Evolutionary conservation across 345 rosid species (phyloP).

Genomic region (Cardamine occulta): DNA sequence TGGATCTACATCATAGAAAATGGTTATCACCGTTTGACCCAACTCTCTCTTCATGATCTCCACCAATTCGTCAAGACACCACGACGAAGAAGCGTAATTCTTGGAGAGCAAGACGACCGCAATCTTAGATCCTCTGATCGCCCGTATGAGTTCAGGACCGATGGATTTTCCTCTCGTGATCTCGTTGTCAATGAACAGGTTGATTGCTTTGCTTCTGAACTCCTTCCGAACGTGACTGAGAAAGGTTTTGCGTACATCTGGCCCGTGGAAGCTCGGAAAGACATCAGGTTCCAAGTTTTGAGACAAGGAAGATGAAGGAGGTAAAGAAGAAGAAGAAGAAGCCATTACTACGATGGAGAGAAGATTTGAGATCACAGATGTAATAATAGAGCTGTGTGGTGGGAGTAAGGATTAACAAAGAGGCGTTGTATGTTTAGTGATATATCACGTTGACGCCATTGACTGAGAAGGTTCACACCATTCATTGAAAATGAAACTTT

Average conservation of each 20-base stretch:
- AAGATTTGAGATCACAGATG: neutral
- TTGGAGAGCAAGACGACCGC: neutral
- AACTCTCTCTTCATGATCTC: neutral
- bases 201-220: neutral
- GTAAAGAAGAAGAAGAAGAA: neutral
- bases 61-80: conserved; percentile 14
- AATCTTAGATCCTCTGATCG: neutral
- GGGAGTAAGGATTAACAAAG: neutral
- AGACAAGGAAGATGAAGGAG: neutral
- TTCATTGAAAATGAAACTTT: neutral
- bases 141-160: neutral
- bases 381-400: neutral
- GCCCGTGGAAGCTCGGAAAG: conserved; percentile 1
- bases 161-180: neutral
- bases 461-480: too few relatives aligned
- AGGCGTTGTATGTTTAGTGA: neutral
- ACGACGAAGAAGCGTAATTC: neutral
- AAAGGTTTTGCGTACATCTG: neutral
- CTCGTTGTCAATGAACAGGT: neutral
- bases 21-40: neutral
- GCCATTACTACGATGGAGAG: neutral
- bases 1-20: neutral
- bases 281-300: neutral
- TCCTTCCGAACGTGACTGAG: neutral
- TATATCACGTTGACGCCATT: too few relatives aligned